Conservation (phyloP, 306 rosid species). For the Heteromeles arbutifolia region DNA sequence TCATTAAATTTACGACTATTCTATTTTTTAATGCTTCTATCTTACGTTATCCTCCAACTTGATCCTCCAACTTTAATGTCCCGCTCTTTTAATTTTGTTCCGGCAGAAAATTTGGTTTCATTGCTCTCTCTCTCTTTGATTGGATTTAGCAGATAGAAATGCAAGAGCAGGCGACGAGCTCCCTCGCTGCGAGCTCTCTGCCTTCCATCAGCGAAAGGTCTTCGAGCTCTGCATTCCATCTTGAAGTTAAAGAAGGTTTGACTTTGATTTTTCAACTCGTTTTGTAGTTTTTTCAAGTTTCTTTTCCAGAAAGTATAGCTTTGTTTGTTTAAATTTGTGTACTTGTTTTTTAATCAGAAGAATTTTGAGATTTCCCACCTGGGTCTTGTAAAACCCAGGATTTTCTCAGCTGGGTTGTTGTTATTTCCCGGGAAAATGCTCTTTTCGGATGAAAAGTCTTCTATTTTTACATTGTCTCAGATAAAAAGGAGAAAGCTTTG, state of each 20-base stretch:
- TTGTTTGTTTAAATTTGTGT: neutral
- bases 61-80: constrained; percentile 10
- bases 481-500: neutral
- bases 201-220: constrained; percentile 71
- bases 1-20: too few species aligned
- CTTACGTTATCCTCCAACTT: too few species aligned
- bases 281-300: neutral
- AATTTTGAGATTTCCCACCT: neutral
- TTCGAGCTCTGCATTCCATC: constrained; percentile 56
- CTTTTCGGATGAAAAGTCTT: neutral
- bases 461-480: neutral
- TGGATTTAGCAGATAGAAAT: constrained; percentile 21
- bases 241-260: constrained; percentile 50
- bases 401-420: neutral
- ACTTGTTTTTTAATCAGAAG: neutral
- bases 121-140: neutral
- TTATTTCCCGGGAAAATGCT: neutral
- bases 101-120: neutral
- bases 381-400: neutral
- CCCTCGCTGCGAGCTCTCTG: constrained; percentile 47
- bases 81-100: constrained; percentile 26
- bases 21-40: too few species aligned
- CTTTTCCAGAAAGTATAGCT: neutral
- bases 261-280: neutral
- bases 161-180: constrained; percentile 48